These are phyloP conservation scores for Drosera capensis DNA, from an alignment of 148 eudicot genomes.

Conservation along the genomic window DNA sequence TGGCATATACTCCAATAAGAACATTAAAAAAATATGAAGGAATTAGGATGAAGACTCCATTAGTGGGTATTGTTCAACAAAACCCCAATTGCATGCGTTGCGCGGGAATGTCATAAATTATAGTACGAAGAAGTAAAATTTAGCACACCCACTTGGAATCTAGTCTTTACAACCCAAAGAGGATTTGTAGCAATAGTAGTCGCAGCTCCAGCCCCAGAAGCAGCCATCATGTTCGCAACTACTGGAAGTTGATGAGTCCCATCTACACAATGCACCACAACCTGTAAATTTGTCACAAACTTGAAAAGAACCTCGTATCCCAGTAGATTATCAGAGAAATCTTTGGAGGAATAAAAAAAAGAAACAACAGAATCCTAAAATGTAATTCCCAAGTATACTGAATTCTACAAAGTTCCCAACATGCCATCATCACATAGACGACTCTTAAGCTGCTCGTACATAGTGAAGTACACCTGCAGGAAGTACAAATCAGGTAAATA, in stretches of 20 bases:
- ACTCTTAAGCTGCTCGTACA: conserved; percentile 76
- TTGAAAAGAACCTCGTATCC: conserved; percentile 12
- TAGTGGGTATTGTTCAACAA: not conserved
- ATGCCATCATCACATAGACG: conserved; percentile 63
- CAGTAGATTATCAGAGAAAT: too few relatives aligned
- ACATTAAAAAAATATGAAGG: too few relatives aligned
- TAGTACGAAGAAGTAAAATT: not conserved
- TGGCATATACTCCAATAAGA: too few relatives aligned
- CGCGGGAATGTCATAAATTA: not conserved
- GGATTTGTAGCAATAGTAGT: conserved; percentile 84
- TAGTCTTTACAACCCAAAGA: conserved; percentile 97
- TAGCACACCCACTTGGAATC: conserved; percentile 57
- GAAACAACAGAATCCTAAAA: too few relatives aligned
- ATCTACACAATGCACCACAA: conserved; percentile 35
- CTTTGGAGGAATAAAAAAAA: too few relatives aligned
- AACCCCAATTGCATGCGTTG: not conserved
- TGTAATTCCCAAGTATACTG: too few relatives aligned
- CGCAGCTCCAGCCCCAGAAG: conserved; percentile 96
- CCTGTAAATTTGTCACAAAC: conserved; percentile 10
- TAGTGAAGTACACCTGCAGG: conserved; percentile 86
- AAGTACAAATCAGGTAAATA: not conserved
- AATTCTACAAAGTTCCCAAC: conserved; percentile 13
- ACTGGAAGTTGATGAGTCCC: conserved; percentile 67
- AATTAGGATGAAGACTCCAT: too few relatives aligned
- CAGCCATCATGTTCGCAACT: conserved; percentile 92